Percentiles rank a stretch among this genome's conserved stretches.
phyloP scores from a whole-genome alignment of 768 basidiomycete species.

The Erythrobasidium yunnanense region DNA sequence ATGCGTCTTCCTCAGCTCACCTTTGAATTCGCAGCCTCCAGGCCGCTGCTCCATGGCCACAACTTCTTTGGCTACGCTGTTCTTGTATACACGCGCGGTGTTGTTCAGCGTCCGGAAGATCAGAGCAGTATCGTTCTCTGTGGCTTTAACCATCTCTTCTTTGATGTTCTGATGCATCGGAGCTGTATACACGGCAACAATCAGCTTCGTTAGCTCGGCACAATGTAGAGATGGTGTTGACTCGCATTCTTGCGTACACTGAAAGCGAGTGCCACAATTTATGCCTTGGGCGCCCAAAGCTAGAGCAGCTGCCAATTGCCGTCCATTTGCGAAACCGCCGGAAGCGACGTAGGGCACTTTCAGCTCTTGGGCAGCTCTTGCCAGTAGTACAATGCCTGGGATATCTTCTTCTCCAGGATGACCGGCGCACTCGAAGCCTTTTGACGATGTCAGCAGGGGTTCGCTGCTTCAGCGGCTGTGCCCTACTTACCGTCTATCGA shows the following conservation, averaged over 20 bases:
- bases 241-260: constrained; percentile 39
- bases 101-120: constrained; percentile 80
- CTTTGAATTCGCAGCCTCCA: constrained; percentile 73
- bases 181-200: constrained; percentile 41
- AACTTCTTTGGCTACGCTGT: constrained; percentile 70
- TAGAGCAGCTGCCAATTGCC: constrained; percentile 70
- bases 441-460: too few relatives aligned
- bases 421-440: constrained; percentile 54
- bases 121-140: constrained; percentile 63
- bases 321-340: constrained; percentile 77
- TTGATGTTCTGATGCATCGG: constrained; percentile 85
- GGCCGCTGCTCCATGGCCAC: constrained; percentile 68
- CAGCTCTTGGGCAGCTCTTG: constrained; percentile 72
- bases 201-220: constrained; percentile 77
- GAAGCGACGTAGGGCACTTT: constrained; percentile 78
- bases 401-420: constrained; percentile 89
- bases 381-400: constrained; percentile 71
- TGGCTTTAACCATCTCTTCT: constrained; percentile 69
- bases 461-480: too few relatives aligned
- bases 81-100: constrained; percentile 72
- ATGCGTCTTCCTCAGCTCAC: not conserved
- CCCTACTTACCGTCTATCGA: constrained; percentile 33
- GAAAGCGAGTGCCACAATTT: constrained; percentile 44
- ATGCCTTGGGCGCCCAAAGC: constrained; percentile 51
- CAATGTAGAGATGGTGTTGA: constrained; percentile 84